Evolutionary conservation across 345 rosid species (phyloP), one percentile per base, ranked within the genome.

Genomic region (Bretschneidera sinensis): DNA sequence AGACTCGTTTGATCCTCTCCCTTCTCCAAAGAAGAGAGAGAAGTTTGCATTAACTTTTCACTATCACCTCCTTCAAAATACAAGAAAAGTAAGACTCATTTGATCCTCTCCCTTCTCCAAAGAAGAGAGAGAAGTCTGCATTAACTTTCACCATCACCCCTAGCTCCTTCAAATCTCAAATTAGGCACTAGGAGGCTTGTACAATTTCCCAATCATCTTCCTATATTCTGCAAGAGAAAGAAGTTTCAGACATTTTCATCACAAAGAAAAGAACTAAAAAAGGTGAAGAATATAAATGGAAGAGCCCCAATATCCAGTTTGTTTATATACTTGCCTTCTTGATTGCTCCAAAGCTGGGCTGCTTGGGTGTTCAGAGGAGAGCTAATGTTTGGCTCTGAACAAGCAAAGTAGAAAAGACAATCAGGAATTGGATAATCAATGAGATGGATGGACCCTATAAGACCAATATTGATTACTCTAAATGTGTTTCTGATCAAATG

Each of bases 341-440:
- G 98, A 62, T 89, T 87, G 83, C 84, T 71, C 97, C 98, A 92
- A 28, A 92, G 86, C 57, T 89, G 96, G 47, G 98, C 97, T 60
- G 98, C 98, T 72, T 89, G 97, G 57, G 79, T 81, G 82, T 92
- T 92, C 56, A 92, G 68, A 59, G 98, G 98, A 6, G 98, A 92
- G 71, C 88, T 89, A 28, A 70, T 84, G 71, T 92, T 92, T 55
- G 97, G 97, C 69, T 90, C 97, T 90, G 82, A 49, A 62, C 45
- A 51, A 49, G 24, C 33, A 23, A 56, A n/a, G n/a, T n/a, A n/a
- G 61, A 43, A 43, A 10, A 10, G 43, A 17, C n/a, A n/a, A n/a
- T n/a, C n/a, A n/a, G n/a, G n/a, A n/a, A n/a, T n/a, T n/a, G n/a
- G n/a, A n/a, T n/a, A n/a, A n/a, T n/a, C n/a, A n/a, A n/a, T n/a